These are phyloP conservation scores for Mucor indicus DNA, from an alignment of 371 early-diverging fungal genomes.

Conservation along the genomic window DNA sequence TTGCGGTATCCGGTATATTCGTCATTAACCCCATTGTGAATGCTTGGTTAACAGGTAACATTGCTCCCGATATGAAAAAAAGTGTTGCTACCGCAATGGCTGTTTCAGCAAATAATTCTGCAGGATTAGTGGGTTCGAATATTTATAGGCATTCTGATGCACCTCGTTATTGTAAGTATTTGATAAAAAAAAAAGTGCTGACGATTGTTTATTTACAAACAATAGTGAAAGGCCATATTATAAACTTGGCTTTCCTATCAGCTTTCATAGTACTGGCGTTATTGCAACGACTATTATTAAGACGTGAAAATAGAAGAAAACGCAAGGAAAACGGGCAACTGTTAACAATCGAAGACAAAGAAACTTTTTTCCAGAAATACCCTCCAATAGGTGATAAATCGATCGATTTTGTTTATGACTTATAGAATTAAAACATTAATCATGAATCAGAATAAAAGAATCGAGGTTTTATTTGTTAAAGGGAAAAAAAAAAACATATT, in stretches of 20 bases:
- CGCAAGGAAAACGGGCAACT: background rate
- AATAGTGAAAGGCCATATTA: slow-evolving; percentile 38
- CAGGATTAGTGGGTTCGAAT: slow-evolving; percentile 44
- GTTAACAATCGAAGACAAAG: too few species aligned
- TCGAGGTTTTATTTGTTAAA: too few species aligned
- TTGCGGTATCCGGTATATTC: slow-evolving; percentile 46
- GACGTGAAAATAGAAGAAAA: slow-evolving; percentile 17
- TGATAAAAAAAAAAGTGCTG: background rate
- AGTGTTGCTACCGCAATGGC: slow-evolving; percentile 51
- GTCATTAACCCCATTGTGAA: slow-evolving; percentile 46
- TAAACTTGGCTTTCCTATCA: slow-evolving; percentile 29
- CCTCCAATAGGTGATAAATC: slow-evolving; percentile 27
- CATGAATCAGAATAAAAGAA: too few species aligned
- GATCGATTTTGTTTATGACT: slow-evolving; percentile 25
- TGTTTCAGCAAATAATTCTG: slow-evolving; percentile 44
- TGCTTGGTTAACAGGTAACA: slow-evolving; percentile 46
- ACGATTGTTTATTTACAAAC: too few species aligned
- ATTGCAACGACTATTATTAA: slow-evolving; percentile 25
- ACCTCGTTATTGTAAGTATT: slow-evolving; percentile 37
- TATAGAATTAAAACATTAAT: too few species aligned
- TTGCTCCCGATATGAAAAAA: slow-evolving; percentile 46
- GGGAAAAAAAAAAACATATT: too few species aligned
- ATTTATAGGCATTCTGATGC: slow-evolving; percentile 44
- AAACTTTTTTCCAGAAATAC: too few species aligned
- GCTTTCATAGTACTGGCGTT: slow-evolving; percentile 27